phyloP scores from a whole-genome alignment of 768 basidiomycete genomes.

The Hypholoma fasciculare region DNA sequence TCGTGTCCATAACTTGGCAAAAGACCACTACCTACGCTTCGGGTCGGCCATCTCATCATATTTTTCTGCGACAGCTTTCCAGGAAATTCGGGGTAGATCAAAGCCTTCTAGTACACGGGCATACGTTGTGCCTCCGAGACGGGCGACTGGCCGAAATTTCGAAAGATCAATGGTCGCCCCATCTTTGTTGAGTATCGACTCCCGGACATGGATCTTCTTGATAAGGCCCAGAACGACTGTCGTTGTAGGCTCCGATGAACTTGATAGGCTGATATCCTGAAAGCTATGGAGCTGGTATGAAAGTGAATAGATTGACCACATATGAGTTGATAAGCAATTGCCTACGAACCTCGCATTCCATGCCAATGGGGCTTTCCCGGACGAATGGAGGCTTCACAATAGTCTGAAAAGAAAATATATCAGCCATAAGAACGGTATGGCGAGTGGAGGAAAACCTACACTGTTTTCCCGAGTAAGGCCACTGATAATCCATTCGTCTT shows the following conservation, averaged over 20 bases:
- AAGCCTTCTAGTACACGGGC: conserved; percentile 47
- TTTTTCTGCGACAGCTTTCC: conserved; percentile 29
- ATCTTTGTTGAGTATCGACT: conserved; percentile 44
- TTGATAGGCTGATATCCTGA: conserved; percentile 45
- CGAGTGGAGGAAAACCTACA: conserved; percentile 33
- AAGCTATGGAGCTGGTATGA: conserved; percentile 44
- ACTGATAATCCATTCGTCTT: conserved; percentile 61
- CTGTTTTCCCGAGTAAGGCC: conserved; percentile 56
- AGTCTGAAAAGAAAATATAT: conserved; percentile 31
- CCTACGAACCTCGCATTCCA: conserved; percentile 59
- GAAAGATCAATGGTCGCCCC: conserved; percentile 42
- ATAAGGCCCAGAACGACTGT: conserved; percentile 55
- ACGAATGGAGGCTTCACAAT: conserved; percentile 53
- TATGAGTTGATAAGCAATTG: conserved; percentile 11
- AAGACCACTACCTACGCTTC: neutral
- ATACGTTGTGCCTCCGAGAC: conserved; percentile 59
- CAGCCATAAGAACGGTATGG: conserved; percentile 3
- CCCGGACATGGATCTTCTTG: conserved; percentile 51
- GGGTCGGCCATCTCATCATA: conserved; percentile 24
- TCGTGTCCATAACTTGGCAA: neutral
- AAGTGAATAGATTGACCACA: conserved; percentile 7
- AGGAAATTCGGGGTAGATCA: conserved; percentile 41
- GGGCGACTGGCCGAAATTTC: conserved; percentile 48
- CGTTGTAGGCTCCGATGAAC: conserved; percentile 35
- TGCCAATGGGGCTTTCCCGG: conserved; percentile 54